A percentile compares a stretch with the other conserved stretches of the same genome.
phyloP scores from a whole-genome alignment of 495 filamentous ascomycete species.

The Hyaloscypha hepaticicola region DNA sequence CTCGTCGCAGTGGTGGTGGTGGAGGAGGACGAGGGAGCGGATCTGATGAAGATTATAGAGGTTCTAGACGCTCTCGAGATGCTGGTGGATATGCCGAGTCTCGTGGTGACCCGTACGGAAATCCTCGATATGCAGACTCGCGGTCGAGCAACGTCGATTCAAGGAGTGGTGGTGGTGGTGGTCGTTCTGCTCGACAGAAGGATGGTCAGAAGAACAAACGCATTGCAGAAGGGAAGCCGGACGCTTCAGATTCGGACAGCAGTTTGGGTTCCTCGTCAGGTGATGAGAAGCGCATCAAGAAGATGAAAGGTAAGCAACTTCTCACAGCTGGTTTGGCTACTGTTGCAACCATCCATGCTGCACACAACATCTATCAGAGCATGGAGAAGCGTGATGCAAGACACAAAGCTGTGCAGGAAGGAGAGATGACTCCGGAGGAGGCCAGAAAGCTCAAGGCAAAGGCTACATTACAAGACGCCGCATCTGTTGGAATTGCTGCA shows the following conservation, averaged over 20 bases:
- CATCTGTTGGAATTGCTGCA: slow-evolving; percentile 79
- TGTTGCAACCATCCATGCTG: slow-evolving; percentile 87
- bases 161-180: slow-evolving; percentile 31
- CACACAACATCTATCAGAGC: slow-evolving; percentile 72
- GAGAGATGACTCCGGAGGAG: slow-evolving; percentile 70
- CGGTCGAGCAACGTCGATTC: slow-evolving; percentile 25
- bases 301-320: slow-evolving; percentile 81
- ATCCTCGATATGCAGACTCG: slow-evolving; percentile 29
- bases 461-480: slow-evolving; percentile 70
- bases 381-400: slow-evolving; percentile 73
- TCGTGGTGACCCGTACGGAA: slow-evolving; percentile 27
- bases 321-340: slow-evolving; percentile 80
- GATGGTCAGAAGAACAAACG: slow-evolving; percentile 28
- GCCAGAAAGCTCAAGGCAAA: slow-evolving; percentile 74
- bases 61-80: slow-evolving; percentile 19
- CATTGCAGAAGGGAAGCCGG: slow-evolving; percentile 29
- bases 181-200: slow-evolving; percentile 32
- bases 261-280: slow-evolving; percentile 73
- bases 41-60: slow-evolving; percentile 27
- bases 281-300: slow-evolving; percentile 70
- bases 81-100: slow-evolving; percentile 19
- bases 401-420: slow-evolving; percentile 67
- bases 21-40: slow-evolving; percentile 2
- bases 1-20: neutral
- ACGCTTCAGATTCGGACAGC: slow-evolving; percentile 52